phyloP scores from a whole-genome alignment of 805 yeast species.

The Jamesozyma lodderae region DNA sequence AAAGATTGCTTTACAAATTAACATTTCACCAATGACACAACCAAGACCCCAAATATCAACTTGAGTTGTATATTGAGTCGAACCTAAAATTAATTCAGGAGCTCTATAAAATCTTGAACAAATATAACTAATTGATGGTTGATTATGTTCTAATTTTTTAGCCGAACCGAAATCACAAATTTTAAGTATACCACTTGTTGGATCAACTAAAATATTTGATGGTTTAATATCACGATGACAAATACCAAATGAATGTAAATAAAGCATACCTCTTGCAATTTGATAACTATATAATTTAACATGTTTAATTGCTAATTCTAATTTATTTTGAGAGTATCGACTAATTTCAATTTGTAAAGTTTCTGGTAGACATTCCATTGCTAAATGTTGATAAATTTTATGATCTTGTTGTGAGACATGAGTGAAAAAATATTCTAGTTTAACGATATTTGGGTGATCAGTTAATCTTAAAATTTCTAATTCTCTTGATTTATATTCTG shows the following conservation, averaged over 20 bases:
- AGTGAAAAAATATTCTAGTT: constrained; percentile 61
- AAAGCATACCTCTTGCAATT: constrained; percentile 74
- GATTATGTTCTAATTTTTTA: constrained; percentile 64
- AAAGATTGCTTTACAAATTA: constrained; percentile 86
- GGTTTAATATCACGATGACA: constrained; percentile 84
- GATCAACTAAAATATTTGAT: constrained; percentile 70
- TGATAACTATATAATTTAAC: constrained; percentile 72
- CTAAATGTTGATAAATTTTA: constrained; percentile 67
- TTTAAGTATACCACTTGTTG: constrained; percentile 53
- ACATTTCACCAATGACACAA: constrained; percentile 91
- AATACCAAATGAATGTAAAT: constrained; percentile 69
- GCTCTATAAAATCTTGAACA: constrained; percentile 81
- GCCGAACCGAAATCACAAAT: constrained; percentile 86
- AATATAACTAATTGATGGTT: constrained; percentile 88
- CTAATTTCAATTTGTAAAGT: constrained; percentile 70
- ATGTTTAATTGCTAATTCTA: constrained; percentile 61
- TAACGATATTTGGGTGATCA: constrained; percentile 71
- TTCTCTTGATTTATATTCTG: constrained; percentile 77
- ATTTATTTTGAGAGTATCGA: constrained; percentile 50
- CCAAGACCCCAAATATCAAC: constrained; percentile 98
- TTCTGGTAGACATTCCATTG: constrained; percentile 82
- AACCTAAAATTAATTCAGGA: constrained; percentile 91
- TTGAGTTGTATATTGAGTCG: constrained; percentile 75
- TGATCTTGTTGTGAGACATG: constrained; percentile 54
- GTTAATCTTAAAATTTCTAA: constrained; percentile 66